These are phyloP conservation scores for Botrytis hyacinthi DNA, from an alignment of 2,329 filamentous ascomycete genomes.

Conservation along the genomic window DNA sequence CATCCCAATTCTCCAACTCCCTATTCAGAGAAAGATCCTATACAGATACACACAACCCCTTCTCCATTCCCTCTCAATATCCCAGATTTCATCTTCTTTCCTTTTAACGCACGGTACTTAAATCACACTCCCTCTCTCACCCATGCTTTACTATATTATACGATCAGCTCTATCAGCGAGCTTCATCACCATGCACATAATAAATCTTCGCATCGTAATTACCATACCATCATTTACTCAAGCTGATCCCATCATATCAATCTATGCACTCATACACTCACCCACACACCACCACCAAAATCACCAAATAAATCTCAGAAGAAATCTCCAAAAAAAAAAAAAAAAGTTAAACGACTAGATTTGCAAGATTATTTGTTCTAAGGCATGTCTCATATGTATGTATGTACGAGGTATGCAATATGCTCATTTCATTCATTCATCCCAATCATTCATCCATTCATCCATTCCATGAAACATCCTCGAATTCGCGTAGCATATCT, in stretches of 20 bases:
- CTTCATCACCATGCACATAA: background rate
- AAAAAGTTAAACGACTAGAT: background rate
- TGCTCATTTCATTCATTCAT: conserved; percentile 4
- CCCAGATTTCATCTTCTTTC: no score
- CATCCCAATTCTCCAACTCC: no score
- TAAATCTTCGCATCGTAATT: background rate
- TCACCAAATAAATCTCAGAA: background rate
- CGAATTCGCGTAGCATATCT: background rate
- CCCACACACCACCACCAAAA: background rate
- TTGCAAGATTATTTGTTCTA: conserved; percentile 1
- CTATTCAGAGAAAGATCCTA: background rate
- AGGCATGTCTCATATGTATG: background rate
- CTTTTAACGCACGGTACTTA: background rate
- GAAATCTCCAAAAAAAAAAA: background rate
- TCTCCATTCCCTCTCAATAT: background rate
- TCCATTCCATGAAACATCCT: conserved; percentile 9
- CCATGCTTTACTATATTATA: background rate
- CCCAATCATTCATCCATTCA: conserved; percentile 1
- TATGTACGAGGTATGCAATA: background rate
- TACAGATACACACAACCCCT: background rate
- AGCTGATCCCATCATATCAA: background rate
- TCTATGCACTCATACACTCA: background rate
- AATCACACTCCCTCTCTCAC: no score
- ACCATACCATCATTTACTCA: background rate
- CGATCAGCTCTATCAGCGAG: background rate